Percentiles rank a stretch among this genome's conserved stretches.
phyloP scores from a whole-genome alignment of 2,329 filamentous ascomycete species.

The Epichloe gansuensis region DNA sequence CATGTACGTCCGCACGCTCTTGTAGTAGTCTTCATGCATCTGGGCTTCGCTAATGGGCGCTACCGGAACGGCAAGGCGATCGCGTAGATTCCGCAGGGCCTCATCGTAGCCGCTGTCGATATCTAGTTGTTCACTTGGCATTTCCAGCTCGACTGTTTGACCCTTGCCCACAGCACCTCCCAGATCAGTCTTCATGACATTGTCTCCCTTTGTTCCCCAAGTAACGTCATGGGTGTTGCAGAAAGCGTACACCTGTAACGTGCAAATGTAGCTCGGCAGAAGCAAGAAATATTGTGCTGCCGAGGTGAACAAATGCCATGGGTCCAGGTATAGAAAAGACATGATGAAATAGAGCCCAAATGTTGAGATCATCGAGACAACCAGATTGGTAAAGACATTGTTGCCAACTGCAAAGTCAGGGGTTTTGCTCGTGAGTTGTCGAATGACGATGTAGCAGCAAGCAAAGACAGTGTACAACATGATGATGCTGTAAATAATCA shows the following conservation, averaged over 20 bases:
- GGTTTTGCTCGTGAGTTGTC: conserved; percentile 52
- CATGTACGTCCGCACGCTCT: conserved; percentile 94
- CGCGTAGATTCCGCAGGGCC: conserved; percentile 87
- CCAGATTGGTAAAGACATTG: conserved; percentile 89
- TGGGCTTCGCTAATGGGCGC: conserved; percentile 58
- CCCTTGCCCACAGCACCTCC: conserved; percentile 72
- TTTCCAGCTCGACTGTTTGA: conserved; percentile 82
- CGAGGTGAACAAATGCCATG: conserved; percentile 98
- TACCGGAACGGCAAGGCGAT: conserved; percentile 70
- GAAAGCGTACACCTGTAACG: conserved; percentile 94
- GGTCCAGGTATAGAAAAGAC: conserved; percentile 92
- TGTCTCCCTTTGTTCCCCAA: conserved; percentile 98
- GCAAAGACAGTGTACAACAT: conserved; percentile 95
- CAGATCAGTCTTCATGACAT: conserved; percentile 84
- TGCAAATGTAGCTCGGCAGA: conserved; percentile 90
- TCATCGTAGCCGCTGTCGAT: conserved; percentile 98
- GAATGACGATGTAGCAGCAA: conserved; percentile 74
- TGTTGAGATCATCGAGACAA: conserved; percentile 80
- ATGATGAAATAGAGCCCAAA: conserved; percentile 92
- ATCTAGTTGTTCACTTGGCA: conserved; percentile 95
- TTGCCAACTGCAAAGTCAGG: conserved; percentile 52
- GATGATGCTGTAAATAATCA: conserved; percentile 85
- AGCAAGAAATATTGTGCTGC: conserved; percentile 86
- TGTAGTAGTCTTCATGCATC: conserved; percentile 97
- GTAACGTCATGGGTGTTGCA: conserved; percentile 99